Conservation (phyloP, 768 basidiomycete genomes). For the Exidia glandulosa region DNA sequence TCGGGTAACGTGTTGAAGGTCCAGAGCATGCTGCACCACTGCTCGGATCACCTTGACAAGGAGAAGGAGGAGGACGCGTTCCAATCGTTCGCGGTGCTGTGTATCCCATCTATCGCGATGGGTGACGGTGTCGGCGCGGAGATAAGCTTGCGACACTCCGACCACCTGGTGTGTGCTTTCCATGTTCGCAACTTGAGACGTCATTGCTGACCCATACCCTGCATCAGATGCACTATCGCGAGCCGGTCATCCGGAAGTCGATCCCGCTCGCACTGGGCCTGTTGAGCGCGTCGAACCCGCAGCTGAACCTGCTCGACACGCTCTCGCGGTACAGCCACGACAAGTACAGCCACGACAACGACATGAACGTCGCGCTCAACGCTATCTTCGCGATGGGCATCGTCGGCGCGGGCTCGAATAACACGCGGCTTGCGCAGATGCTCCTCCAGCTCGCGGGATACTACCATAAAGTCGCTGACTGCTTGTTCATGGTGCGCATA, state of each 20-base stretch:
- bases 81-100: slow-evolving; percentile 88
- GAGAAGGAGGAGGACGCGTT: slow-evolving; percentile 62
- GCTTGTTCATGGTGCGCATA: slow-evolving; percentile 90
- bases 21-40: slow-evolving; percentile 85
- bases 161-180: slow-evolving; percentile 65
- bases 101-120: slow-evolving; percentile 91
- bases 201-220: slow-evolving; percentile 9
- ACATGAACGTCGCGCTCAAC: slow-evolving; percentile 91
- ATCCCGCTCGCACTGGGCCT: slow-evolving; percentile 93
- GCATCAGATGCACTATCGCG: slow-evolving; percentile 95
- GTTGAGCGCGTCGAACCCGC: slow-evolving; percentile 91
- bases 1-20: slow-evolving; percentile 92
- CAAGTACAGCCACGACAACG: too few relatives aligned
- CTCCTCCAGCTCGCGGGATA: slow-evolving; percentile 94
- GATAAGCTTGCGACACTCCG: slow-evolving; percentile 96
- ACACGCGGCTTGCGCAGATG: slow-evolving; percentile 96
- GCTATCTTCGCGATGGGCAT: slow-evolving; percentile 99
- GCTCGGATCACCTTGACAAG: slow-evolving; percentile 79
- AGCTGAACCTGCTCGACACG: slow-evolving; percentile 88
- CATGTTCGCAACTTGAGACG: not conserved
- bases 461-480: slow-evolving; percentile 95
- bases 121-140: slow-evolving; percentile 98
- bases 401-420: slow-evolving; percentile 95
- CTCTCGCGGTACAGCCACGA: slow-evolving; percentile 97
- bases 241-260: slow-evolving; percentile 80